A percentile compares a stretch with the other conserved stretches of the same genome.
Conservation (phyloP, 2,329 filamentous ascomycete genomes). For the Sphaerulina musiva region DNA sequence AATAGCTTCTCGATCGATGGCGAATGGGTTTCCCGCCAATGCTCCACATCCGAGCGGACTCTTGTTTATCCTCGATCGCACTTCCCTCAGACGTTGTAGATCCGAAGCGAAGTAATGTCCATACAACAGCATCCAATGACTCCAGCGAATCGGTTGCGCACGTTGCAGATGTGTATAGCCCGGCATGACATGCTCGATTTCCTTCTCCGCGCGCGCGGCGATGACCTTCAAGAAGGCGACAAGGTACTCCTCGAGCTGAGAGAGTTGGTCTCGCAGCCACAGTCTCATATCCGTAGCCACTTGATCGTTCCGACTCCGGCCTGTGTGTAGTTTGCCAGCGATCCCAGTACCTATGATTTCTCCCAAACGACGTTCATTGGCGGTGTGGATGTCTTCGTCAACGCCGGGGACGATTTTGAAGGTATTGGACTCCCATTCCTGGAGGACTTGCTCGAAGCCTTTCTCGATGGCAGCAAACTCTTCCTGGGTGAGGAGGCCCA, state of each 20-base stretch:
- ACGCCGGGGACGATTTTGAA: constrained; percentile 44
- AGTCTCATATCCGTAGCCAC: constrained; percentile 84
- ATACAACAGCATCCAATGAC: constrained; percentile 73
- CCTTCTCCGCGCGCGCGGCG: constrained; percentile 61
- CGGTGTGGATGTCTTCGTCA: constrained; percentile 51
- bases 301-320: constrained; percentile 81
- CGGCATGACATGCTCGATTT: constrained; percentile 75
- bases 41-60: constrained; percentile 68
- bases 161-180: constrained; percentile 85
- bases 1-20: constrained; percentile 72
- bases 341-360: constrained; percentile 82
- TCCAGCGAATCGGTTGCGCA: constrained; percentile 73
- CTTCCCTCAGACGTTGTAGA: constrained; percentile 68
- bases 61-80: constrained; percentile 66
- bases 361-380: constrained; percentile 51
- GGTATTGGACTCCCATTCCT: constrained; percentile 43
- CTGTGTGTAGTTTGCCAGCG: constrained; percentile 85
- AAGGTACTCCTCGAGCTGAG: constrained; percentile 61
- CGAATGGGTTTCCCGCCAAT: constrained; percentile 74
- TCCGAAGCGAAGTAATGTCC: constrained; percentile 65
- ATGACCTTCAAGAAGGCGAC: constrained; percentile 64
- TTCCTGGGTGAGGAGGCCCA: constrained; percentile 62
- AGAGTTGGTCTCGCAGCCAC: constrained; percentile 73
- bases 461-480: constrained; percentile 70
- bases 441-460: constrained; percentile 56